These are phyloP conservation scores for Hypoxylon sp. DNA, from an alignment of 2,329 filamentous ascomycete genomes.

Conservation along the genomic window DNA sequence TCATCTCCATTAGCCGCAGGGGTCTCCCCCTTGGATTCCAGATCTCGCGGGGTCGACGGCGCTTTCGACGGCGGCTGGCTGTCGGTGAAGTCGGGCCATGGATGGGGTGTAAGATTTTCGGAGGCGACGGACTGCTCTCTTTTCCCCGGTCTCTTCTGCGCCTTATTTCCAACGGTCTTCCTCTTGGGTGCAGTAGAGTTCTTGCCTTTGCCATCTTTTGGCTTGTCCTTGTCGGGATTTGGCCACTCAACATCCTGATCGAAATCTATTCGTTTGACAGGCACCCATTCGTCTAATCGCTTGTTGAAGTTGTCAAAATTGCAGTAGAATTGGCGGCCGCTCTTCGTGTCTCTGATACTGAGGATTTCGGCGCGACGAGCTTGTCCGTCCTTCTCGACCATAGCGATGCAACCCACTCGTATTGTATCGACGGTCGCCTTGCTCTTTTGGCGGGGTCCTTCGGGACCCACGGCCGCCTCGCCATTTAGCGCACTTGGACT, in stretches of 20 bases:
- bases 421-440: conserved; percentile 89
- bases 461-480: conserved; percentile 70
- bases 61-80: conserved; percentile 62
- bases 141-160: conserved; percentile 69
- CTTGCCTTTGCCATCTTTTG: conserved; percentile 83
- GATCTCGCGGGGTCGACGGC: conserved; percentile 61
- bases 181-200: conserved; percentile 74
- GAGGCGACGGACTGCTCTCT: conserved; percentile 69
- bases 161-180: conserved; percentile 68
- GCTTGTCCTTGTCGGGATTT: conserved; percentile 85
- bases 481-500: conserved; percentile 64
- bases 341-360: conserved; percentile 92
- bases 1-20: conserved; percentile 64
- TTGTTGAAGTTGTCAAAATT: conserved; percentile 99
- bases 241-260: conserved; percentile 96
- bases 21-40: conserved; percentile 63
- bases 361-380: conserved; percentile 94
- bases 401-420: conserved; percentile 71
- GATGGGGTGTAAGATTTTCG: conserved; percentile 68
- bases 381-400: conserved; percentile 81
- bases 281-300: conserved; percentile 86
- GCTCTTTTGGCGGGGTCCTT: conserved; percentile 77
- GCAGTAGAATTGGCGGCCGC: conserved; percentile 91
- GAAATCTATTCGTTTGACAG: conserved; percentile 86
- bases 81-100: conserved; percentile 68